phyloP scores from a whole-genome alignment of 139 green algal genomes.

The Chlorella sorokiniana region DNA sequence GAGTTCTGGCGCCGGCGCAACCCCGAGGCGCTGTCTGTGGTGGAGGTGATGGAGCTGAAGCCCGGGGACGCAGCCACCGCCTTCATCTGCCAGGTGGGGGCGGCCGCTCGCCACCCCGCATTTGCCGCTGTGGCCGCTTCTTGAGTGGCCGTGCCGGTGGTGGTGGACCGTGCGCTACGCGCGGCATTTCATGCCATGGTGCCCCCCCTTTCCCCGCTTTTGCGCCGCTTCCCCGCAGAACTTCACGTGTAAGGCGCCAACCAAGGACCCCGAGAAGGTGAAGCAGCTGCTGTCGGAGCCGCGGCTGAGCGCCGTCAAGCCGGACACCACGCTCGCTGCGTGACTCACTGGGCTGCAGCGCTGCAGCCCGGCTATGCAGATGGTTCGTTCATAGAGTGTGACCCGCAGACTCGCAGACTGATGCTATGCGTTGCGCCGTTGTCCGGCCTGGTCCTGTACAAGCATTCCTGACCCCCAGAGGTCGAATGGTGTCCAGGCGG shows the following conservation, averaged over 20 bases:
- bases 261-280: slow-evolving; percentile 50
- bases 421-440: no score
- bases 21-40: slow-evolving; percentile 68
- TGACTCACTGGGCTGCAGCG: background rate
- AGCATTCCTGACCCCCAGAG: no score
- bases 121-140: no score
- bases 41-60: slow-evolving; percentile 28
- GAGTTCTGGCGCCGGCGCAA: slow-evolving; percentile 75
- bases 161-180: no score
- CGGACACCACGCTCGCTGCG: background rate
- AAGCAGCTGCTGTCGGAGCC: slow-evolving; percentile 43
- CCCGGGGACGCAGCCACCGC: slow-evolving; percentile 14
- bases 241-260: slow-evolving; percentile 78
- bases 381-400: no score
- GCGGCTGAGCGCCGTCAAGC: background rate
- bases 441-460: no score
- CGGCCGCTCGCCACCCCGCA: no score
- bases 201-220: background rate
- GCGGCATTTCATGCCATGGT: background rate
- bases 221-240: slow-evolving; percentile 73
- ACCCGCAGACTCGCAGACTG: no score
- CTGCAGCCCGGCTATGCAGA: no score
- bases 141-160: no score
- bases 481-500: no score
- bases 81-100: slow-evolving; percentile 61